These are phyloP conservation scores for Erythrobasidium hasegawianum DNA, from an alignment of 1,284 basidiomycete genomes.

Conservation along the genomic window DNA sequence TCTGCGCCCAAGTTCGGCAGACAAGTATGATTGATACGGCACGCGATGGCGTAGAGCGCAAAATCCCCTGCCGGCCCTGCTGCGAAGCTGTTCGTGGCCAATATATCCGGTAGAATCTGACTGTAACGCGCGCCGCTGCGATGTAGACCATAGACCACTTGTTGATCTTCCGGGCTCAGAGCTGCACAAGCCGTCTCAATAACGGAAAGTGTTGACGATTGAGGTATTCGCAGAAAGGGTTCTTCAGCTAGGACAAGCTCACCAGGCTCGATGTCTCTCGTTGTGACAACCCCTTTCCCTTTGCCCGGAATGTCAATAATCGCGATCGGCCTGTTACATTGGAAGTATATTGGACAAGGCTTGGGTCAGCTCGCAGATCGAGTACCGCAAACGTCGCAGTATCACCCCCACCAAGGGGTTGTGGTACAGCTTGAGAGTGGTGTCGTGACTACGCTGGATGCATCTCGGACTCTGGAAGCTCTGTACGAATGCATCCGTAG, in stretches of 20 bases:
- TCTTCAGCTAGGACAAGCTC: constrained; percentile 36
- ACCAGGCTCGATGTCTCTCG: constrained; percentile 29
- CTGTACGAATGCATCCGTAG: neutral
- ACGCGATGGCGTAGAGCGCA: neutral
- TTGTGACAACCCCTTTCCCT: constrained; percentile 37
- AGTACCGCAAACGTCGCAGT: too few relatives aligned
- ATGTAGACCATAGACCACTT: neutral
- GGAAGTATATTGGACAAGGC: too few relatives aligned
- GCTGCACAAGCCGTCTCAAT: too few relatives aligned
- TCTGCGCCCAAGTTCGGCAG: neutral
- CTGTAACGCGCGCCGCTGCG: too few relatives aligned
- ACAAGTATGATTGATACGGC: constrained; percentile 19
- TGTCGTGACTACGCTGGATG: too few relatives aligned
- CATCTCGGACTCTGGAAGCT: neutral
- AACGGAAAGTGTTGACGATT: too few relatives aligned
- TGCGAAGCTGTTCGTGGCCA: neutral
- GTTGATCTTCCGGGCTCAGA: neutral
- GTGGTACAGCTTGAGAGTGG: too few relatives aligned
- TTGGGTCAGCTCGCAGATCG: too few relatives aligned
- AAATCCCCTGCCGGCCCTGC: neutral
- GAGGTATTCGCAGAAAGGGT: constrained; percentile 15
- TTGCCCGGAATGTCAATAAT: constrained; percentile 32
- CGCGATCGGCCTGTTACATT: neutral
- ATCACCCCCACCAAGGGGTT: too few relatives aligned
- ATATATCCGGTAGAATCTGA: neutral